These are phyloP conservation scores for Bacterosira constricta DNA, from an alignment of 108 stramenopile genomes.

Conservation along the genomic window DNA sequence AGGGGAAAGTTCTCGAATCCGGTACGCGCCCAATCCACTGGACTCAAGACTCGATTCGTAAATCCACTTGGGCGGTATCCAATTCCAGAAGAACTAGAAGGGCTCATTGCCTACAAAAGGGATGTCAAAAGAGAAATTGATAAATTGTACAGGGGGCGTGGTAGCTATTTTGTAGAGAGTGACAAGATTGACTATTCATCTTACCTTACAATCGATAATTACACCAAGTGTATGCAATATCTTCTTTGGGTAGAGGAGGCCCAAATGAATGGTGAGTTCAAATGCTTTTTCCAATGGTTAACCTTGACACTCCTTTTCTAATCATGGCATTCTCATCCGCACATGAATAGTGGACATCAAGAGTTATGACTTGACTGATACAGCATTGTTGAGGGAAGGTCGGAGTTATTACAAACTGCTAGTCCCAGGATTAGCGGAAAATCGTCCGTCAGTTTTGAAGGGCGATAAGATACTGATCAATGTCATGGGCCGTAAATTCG, in stretches of 20 bases:
- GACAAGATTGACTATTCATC: conserved; percentile 20
- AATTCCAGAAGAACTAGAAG: conserved; percentile 1
- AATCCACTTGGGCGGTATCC: not conserved
- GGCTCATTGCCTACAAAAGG: not conserved
- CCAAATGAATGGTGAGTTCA: conserved; percentile 46
- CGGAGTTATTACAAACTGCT: conserved; percentile 26
- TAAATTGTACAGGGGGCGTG: not conserved
- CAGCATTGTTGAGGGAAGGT: conserved; percentile 29
- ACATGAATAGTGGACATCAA: conserved; percentile 32
- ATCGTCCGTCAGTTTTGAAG: conserved; percentile 60
- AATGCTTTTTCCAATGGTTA: not conserved
- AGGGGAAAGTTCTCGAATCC: conserved; percentile 27
- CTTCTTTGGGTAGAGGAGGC: conserved; percentile 55
- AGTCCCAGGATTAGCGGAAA: conserved; percentile 65
- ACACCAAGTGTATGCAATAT: conserved; percentile 46
- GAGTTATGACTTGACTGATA: conserved; percentile 55
- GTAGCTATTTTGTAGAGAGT: not conserved
- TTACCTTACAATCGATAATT: conserved; percentile 25
- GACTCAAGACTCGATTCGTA: not conserved
- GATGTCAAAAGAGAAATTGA: conserved; percentile 17
- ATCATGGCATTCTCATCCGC: not conserved
- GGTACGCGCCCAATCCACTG: not conserved
- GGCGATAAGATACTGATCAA: conserved; percentile 56
- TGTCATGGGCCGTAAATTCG: conserved; percentile 31
- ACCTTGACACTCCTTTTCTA: not conserved